A percentile compares a stretch with the other conserved stretches of the same genome.
Evolutionary conservation across 768 basidiomycete species (phyloP).

Genomic region (Lentinula sp.): DNA sequence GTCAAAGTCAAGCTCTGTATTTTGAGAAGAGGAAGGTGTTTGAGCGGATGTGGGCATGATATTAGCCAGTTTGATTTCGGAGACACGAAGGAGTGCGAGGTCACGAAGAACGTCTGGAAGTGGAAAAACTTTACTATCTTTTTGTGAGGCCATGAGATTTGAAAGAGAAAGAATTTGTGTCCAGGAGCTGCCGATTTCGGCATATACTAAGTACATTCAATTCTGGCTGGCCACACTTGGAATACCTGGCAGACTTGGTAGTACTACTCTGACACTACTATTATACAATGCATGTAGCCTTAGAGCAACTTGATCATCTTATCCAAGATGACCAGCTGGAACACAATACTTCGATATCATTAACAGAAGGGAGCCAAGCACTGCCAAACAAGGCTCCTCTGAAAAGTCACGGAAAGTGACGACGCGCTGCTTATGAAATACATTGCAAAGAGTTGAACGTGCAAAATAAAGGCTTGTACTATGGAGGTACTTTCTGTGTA

Average conservation of each 20-base stretch:
- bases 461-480: background rate
- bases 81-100: conserved; percentile 63
- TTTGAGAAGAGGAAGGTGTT: conserved; percentile 4
- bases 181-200: too few species aligned
- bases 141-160: background rate
- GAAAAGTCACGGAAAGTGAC: background rate
- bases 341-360: background rate
- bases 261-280: too few species aligned
- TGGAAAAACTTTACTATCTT: conserved; percentile 44
- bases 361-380: background rate
- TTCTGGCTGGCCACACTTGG: background rate
- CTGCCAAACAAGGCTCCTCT: too few species aligned
- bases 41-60: conserved; percentile 13
- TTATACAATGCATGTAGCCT: background rate
- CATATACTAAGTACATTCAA: too few species aligned
- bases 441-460: background rate
- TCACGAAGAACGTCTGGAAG: conserved; percentile 61
- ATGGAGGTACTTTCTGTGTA: background rate
- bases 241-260: background rate
- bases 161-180: background rate
- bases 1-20: background rate
- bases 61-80: conserved; percentile 35
- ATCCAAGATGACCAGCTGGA: background rate
- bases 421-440: background rate
- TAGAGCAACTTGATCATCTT: background rate